Percentiles rank a stretch among this genome's conserved stretches.
These are phyloP conservation scores for Cytospora leucostoma DNA, from an alignment of 2,329 filamentous ascomycete species.

Conservation along the genomic window DNA sequence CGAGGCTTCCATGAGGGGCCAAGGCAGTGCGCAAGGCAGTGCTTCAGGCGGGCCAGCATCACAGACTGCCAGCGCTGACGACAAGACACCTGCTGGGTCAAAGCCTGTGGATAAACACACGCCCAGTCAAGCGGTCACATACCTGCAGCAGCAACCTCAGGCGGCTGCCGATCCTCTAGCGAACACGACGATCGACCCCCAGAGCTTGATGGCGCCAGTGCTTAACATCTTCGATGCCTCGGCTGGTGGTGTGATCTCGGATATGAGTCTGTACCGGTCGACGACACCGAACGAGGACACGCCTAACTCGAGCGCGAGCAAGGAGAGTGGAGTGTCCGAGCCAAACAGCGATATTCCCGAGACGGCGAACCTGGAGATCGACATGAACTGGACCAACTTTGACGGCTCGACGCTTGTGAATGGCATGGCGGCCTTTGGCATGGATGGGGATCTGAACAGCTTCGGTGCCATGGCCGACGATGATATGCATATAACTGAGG, in stretches of 20 bases:
- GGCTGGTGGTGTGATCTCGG: slow-evolving; percentile 51
- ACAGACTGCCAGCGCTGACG: slow-evolving; percentile 33
- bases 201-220: slow-evolving; percentile 46
- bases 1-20: slow-evolving; percentile 53
- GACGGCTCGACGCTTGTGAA: slow-evolving; percentile 43
- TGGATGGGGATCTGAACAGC: slow-evolving; percentile 43
- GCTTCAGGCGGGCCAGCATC: slow-evolving; percentile 43
- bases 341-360: slow-evolving; percentile 65
- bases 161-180: slow-evolving; percentile 39
- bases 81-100: slow-evolving; percentile 29
- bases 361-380: slow-evolving; percentile 54
- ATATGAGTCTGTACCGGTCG: slow-evolving; percentile 56
- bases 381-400: slow-evolving; percentile 47
- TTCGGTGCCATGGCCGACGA: slow-evolving; percentile 31
- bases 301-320: slow-evolving; percentile 63
- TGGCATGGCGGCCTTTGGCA: slow-evolving; percentile 34
- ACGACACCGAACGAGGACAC: slow-evolving; percentile 62
- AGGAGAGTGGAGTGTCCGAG: slow-evolving; percentile 60
- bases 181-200: slow-evolving; percentile 54
- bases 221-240: slow-evolving; percentile 45
- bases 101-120: slow-evolving; percentile 32
- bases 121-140: slow-evolving; percentile 34
- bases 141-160: slow-evolving; percentile 10
- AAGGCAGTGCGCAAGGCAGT: slow-evolving; percentile 51
- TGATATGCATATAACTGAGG: slow-evolving; percentile 28